A percentile compares a stretch with the other conserved stretches of the same genome.
Evolutionary conservation across 176 grass and related monocot species (phyloP).

Genomic region (Triticum urartu): DNA sequence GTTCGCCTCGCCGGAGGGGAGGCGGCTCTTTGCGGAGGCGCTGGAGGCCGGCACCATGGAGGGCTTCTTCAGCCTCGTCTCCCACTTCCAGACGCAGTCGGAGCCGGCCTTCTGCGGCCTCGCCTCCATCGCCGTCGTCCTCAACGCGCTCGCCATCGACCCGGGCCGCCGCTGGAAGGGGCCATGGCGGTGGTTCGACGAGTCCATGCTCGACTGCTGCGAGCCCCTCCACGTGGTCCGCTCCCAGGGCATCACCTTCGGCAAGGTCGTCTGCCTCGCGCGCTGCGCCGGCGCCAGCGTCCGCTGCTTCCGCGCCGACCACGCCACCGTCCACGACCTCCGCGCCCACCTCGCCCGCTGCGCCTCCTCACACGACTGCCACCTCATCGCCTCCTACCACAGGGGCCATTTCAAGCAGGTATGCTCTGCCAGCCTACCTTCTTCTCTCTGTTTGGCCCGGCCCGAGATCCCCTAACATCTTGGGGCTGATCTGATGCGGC

Average conservation of each 20-base stretch:
- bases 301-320: conserved; percentile 54
- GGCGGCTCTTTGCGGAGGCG: conserved; percentile 67
- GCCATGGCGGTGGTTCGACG: conserved; percentile 97
- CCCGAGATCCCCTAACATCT: no score
- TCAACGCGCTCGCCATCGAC: conserved; percentile 87
- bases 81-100: conserved; percentile 80
- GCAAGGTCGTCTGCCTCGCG: conserved; percentile 85
- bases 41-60: conserved; percentile 67
- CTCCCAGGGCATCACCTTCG: conserved; percentile 70
- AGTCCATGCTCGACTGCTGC: conserved; percentile 98
- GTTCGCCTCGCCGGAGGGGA: conserved; percentile 74
- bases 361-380: conserved; percentile 59
- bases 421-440: neutral
- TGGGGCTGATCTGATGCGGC: neutral
- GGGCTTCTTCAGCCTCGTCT: conserved; percentile 73
- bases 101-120: conserved; percentile 86
- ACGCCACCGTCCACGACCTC: conserved; percentile 57
- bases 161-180: conserved; percentile 66
- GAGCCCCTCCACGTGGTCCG: conserved; percentile 80
- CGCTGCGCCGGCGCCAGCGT: conserved; percentile 78
- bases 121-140: conserved; percentile 72
- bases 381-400: conserved; percentile 75
- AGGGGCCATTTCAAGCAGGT: conserved; percentile 45
- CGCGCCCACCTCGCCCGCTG: conserved; percentile 53
- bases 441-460: no score